Percentiles rank a stretch among this genome's conserved stretches.
Evolutionary conservation across 768 basidiomycete species (phyloP).

Genomic region (Cubamyces sp.): DNA sequence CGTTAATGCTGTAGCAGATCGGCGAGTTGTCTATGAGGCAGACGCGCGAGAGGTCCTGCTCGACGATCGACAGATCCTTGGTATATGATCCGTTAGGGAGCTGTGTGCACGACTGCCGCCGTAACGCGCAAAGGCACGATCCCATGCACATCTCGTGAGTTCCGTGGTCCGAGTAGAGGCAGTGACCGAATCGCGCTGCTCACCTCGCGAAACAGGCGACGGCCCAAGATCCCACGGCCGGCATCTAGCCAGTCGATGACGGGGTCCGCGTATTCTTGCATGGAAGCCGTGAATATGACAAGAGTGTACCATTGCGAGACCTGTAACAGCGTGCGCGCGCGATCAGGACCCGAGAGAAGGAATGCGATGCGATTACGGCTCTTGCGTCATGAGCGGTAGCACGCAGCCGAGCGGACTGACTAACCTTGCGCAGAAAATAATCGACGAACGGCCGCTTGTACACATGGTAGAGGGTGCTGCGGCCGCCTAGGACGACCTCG

Average conservation of each 20-base stretch:
- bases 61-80: slow-evolving; percentile 88
- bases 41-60: slow-evolving; percentile 88
- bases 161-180: not conserved
- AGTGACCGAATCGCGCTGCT: slow-evolving; percentile 36
- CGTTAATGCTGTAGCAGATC: slow-evolving; percentile 87
- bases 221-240: slow-evolving; percentile 86
- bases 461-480: slow-evolving; percentile 93
- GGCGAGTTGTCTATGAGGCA: slow-evolving; percentile 98
- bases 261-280: slow-evolving; percentile 99
- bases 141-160: not conserved
- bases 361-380: not conserved
- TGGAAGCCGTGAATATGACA: slow-evolving; percentile 97
- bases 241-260: slow-evolving; percentile 99
- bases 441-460: slow-evolving; percentile 99
- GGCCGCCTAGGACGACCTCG: slow-evolving; percentile 87
- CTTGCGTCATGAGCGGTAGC: not conserved
- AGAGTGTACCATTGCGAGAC: slow-evolving; percentile 98
- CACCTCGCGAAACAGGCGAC: slow-evolving; percentile 91
- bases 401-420: slow-evolving; percentile 25
- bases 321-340: slow-evolving; percentile 43
- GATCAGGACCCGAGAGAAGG: not conserved
- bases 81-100: slow-evolving; percentile 92
- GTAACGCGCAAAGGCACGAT: not conserved
- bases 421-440: slow-evolving; percentile 87
- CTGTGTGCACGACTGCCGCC: slow-evolving; percentile 84